A percentile compares a stretch with the other conserved stretches of the same genome.
These are phyloP conservation scores for Mentha longifolia DNA, from an alignment of 257 asterid genomes.

Conservation along the genomic window DNA sequence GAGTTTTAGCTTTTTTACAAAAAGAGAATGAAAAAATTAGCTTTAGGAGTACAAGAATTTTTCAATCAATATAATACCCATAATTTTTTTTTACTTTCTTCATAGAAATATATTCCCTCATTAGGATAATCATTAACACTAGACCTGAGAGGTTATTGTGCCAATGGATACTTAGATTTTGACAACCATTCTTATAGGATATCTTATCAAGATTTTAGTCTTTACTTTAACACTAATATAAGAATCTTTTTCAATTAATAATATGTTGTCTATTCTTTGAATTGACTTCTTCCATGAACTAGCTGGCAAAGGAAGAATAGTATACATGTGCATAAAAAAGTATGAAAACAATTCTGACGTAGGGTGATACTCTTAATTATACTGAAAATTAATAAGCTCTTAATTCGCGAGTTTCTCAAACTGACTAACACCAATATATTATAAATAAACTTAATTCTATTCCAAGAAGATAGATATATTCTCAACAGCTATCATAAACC, in stretches of 20 bases:
- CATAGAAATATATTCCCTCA: neutral
- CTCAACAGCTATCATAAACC: neutral
- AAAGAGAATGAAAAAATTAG: neutral
- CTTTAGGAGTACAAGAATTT: neutral
- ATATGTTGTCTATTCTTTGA: neutral
- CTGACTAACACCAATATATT: neutral
- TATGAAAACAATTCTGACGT: neutral
- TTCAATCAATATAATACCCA: neutral
- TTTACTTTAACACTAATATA: neutral
- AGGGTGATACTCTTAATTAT: neutral
- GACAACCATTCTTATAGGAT: too few relatives aligned
- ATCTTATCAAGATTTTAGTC: neutral
- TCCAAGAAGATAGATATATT: constrained; percentile 6
- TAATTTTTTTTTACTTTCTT: too few relatives aligned
- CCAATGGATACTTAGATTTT: neutral
- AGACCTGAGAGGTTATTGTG: neutral
- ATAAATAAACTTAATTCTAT: neutral
- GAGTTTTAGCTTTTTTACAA: neutral
- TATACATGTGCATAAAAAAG: neutral
- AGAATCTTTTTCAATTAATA: neutral
- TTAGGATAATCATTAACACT: constrained; percentile 4
- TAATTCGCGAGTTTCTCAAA: neutral
- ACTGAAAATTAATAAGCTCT: neutral
- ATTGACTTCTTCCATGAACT: neutral
- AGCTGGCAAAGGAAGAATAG: neutral